These are phyloP conservation scores for Penicillium sp. DNA, from an alignment of 2,329 filamentous ascomycete genomes.

Conservation along the genomic window DNA sequence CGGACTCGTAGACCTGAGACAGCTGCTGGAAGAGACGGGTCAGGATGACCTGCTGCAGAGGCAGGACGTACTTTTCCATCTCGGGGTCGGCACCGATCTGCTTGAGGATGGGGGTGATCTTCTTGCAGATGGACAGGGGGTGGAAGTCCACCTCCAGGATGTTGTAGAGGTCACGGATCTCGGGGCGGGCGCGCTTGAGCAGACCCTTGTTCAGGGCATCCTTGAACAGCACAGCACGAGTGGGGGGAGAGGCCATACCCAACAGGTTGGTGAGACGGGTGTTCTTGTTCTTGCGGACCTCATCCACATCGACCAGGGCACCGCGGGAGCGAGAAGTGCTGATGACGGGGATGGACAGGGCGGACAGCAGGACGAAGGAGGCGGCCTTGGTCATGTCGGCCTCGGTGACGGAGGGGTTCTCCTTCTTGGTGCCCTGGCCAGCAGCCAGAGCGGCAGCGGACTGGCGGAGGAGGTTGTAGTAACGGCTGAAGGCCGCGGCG, in stretches of 20 bases:
- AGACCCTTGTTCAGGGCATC: constrained; percentile 92
- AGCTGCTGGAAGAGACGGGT: constrained; percentile 97
- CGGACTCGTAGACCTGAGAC: constrained; percentile 96
- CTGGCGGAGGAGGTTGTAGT: constrained; percentile 91
- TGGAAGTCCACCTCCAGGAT: constrained; percentile 99
- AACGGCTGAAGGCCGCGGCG: constrained; percentile 90
- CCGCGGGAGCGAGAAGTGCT: constrained; percentile 94
- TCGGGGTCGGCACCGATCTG: constrained; percentile 89
- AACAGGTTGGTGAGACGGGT: constrained; percentile 90
- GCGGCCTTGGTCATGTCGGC: constrained; percentile 87
- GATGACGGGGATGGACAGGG: constrained; percentile 96
- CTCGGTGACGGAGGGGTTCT: constrained; percentile 83
- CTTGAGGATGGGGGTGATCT: constrained; percentile 90
- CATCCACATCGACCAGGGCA: constrained; percentile 91
- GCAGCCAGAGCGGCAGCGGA: constrained; percentile 73
- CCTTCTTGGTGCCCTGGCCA: constrained; percentile 82
- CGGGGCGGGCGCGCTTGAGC: constrained; percentile 79
- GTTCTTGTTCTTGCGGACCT: constrained; percentile 98
- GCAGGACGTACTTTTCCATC: constrained; percentile 93
- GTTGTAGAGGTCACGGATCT: constrained; percentile 95
- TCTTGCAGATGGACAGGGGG: constrained; percentile 94
- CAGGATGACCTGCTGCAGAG: constrained; percentile 95
- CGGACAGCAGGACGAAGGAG: constrained; percentile 89
- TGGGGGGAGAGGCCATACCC: constrained; percentile 82
- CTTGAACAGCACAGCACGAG: constrained; percentile 82